Evolutionary conservation across 495 filamentous ascomycete species (phyloP).

Genomic region (Xylaria curta): DNA sequence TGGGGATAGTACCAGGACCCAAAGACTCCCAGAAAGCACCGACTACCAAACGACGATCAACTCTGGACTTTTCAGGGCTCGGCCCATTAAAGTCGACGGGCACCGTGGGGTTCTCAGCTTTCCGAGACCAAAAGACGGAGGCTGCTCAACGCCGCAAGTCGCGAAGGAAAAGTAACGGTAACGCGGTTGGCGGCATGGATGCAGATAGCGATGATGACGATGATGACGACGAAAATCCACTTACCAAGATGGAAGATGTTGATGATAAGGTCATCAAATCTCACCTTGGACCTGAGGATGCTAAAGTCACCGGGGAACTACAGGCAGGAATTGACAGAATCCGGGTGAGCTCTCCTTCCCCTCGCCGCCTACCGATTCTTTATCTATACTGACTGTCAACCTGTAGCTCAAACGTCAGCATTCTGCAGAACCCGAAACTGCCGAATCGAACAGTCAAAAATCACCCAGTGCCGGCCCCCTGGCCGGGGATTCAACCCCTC

Average conservation of each 20-base stretch:
- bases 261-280: constrained; percentile 73
- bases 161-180: constrained; percentile 62
- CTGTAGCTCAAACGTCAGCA: constrained; percentile 91
- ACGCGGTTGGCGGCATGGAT: constrained; percentile 48
- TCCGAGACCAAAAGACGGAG: constrained; percentile 72
- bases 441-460: constrained; percentile 43
- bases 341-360: constrained; percentile 67
- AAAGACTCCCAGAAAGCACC: constrained; percentile 65
- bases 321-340: constrained; percentile 92
- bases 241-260: constrained; percentile 69
- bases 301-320: constrained; percentile 80
- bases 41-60: constrained; percentile 72
- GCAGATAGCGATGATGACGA: constrained; percentile 75
- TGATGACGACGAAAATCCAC: constrained; percentile 67
- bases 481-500: constrained; percentile 44
- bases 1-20: constrained; percentile 76
- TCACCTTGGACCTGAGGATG: constrained; percentile 73
- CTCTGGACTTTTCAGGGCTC: constrained; percentile 82
- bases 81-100: constrained; percentile 81
- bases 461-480: constrained; percentile 45
- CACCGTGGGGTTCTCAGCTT: constrained; percentile 87
- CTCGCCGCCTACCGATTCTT: neutral
- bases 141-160: constrained; percentile 58
- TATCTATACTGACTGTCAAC: constrained; percentile 32
- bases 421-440: constrained; percentile 75